A percentile compares a stretch with the other conserved stretches of the same genome.
These are phyloP conservation scores for Fusarium sacchari DNA, from an alignment of 2,329 filamentous ascomycete genomes.

Conservation along the genomic window DNA sequence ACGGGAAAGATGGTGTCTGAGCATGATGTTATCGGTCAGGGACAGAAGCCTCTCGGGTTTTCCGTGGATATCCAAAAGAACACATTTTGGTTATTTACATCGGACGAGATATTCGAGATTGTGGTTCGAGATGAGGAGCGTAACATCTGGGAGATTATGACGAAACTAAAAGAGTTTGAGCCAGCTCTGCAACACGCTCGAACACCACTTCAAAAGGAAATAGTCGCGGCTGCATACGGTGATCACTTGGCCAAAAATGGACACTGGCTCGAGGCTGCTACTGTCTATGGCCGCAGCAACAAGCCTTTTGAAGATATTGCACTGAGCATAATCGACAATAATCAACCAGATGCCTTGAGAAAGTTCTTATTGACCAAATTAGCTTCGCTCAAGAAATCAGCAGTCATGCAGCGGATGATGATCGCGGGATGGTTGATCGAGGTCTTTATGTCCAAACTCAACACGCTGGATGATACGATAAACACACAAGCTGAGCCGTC, in stretches of 20 bases:
- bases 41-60: conserved; percentile 83
- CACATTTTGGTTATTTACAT: conserved; percentile 96
- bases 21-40: conserved; percentile 82
- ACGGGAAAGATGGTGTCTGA: conserved; percentile 89
- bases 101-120: conserved; percentile 91
- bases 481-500: conserved; percentile 86
- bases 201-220: conserved; percentile 84
- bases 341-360: conserved; percentile 88
- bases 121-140: conserved; percentile 89
- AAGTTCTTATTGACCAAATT: conserved; percentile 91
- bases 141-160: conserved; percentile 94
- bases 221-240: conserved; percentile 89
- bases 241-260: conserved; percentile 87
- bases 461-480: conserved; percentile 92
- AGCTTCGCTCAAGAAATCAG: conserved; percentile 80
- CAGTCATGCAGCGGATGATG: conserved; percentile 94
- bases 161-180: conserved; percentile 88
- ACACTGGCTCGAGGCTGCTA: conserved; percentile 85
- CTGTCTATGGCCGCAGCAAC: conserved; percentile 92
- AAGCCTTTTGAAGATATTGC: conserved; percentile 98
- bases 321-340: conserved; percentile 87
- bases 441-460: conserved; percentile 96
- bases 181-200: conserved; percentile 86
- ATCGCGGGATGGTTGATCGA: conserved; percentile 95
- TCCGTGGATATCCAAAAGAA: conserved; percentile 93